A percentile compares a stretch with the other conserved stretches of the same genome.
phyloP scores from a whole-genome alignment of 176 grass and related monocot genomes.

The Phyllostachys edulis region DNA sequence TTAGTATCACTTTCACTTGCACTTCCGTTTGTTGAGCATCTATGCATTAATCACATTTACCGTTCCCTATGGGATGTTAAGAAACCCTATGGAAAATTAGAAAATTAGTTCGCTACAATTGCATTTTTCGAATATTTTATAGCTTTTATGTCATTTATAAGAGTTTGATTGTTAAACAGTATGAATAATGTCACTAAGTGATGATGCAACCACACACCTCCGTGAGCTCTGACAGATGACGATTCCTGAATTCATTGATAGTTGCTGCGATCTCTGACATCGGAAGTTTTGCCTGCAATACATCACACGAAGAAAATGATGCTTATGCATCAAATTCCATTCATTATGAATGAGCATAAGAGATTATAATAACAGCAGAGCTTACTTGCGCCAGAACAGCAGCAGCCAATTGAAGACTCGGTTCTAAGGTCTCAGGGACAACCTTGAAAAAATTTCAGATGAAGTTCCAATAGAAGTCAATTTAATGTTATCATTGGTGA shows the following conservation, averaged over 20 bases:
- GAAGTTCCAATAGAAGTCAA: not conserved
- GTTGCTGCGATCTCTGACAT: slow-evolving; percentile 92
- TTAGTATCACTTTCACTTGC: not conserved
- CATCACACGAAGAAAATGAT: slow-evolving; percentile 5
- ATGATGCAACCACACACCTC: slow-evolving; percentile 55
- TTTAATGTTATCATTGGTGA: not conserved
- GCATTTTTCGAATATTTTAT: not conserved
- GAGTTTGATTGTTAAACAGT: not conserved
- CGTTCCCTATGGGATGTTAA: not conserved
- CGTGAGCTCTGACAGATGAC: slow-evolving; percentile 92
- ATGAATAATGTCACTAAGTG: slow-evolving; percentile 5
- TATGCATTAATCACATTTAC: not conserved
- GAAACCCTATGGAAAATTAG: too few relatives aligned
- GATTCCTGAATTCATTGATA: slow-evolving; percentile 84
- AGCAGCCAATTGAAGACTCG: slow-evolving; percentile 95
- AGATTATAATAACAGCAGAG: not conserved
- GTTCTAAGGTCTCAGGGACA: slow-evolving; percentile 97
- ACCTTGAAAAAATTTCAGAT: slow-evolving; percentile 58
- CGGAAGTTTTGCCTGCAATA: slow-evolving; percentile 79
- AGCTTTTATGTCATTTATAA: not conserved
- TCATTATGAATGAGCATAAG: not conserved
- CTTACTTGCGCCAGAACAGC: slow-evolving; percentile 96
- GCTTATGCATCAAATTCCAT: slow-evolving; percentile 8
- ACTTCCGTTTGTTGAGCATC: not conserved
- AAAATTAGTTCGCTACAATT: not conserved